phyloP scores from a whole-genome alignment of 768 basidiomycete genomes.

The Mycena venus region DNA sequence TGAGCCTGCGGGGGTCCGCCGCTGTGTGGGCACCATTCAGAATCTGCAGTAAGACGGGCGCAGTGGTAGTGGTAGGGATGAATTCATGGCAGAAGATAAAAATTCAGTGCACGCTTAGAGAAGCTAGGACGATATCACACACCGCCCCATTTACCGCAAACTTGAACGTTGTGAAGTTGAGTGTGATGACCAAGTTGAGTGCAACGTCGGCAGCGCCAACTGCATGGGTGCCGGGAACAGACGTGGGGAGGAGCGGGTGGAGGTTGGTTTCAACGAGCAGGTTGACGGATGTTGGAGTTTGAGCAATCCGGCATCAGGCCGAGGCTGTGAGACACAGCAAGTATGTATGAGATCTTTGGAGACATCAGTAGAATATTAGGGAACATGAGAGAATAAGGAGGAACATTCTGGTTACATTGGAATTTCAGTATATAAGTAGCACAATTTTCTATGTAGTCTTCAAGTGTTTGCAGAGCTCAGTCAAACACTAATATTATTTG shows the following conservation, averaged over 20 bases:
- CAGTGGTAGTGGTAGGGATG: neutral
- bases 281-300: no score
- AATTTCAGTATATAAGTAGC: no score
- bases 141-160: neutral
- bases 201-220: conserved; percentile 19
- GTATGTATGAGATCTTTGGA: no score
- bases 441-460: no score
- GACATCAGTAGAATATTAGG: no score
- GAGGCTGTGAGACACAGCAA: no score
- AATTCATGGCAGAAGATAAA: conserved; percentile 41
- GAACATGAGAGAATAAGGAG: no score
- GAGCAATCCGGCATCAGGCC: no score
- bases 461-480: no score
- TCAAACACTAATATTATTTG: no score
- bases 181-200: conserved; percentile 4
- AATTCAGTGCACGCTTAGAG: conserved; percentile 26
- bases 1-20: neutral
- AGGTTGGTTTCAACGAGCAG: conserved; percentile 55
- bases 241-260: conserved; percentile 41
- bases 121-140: neutral
- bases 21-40: neutral
- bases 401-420: no score
- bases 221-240: conserved; percentile 46
- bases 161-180: neutral
- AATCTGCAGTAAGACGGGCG: neutral